Base-by-base conservation (phyloP, 257 asterid genomes). In the Petunia secreta region DNA sequence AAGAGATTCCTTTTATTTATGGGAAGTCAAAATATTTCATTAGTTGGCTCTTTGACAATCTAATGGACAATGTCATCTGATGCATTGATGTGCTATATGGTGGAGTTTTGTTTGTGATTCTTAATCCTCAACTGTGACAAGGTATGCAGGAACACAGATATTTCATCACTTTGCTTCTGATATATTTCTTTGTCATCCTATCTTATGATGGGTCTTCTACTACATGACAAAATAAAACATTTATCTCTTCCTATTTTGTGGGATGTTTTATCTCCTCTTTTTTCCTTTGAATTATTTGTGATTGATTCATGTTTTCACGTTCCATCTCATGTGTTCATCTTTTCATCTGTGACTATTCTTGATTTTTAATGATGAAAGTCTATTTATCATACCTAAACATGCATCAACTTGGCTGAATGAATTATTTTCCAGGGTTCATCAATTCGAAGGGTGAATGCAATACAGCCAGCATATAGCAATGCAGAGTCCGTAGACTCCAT, bases 381-480 rank as follows among this genome's bases (percentile, higher is more conserved):
- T 44, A 14, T 44, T 11, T 68, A 25, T 68, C 76, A 69, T 25
- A 9, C 10, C 76, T 46, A 69, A 46, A 69, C 10, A 69, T 46
- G 14, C 59, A 46, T 63, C 44, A 10, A 63, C 59, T 69, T 69
- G 77, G 48, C 55, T 69, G 25, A 68, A 44, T 8, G 41, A 69
- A 16, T 44, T 44, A 46, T 46, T 36, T 48, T 25, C 43, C 89
- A 89, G 89, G 85, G 81, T 39, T 39, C 67, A 4, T 75, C 85
- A 10, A 79, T 83, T 43, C 63, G 84, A 57, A 77, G 52, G 79
- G 85, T 84, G 57, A 84, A 79, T 77, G 60, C 85, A n/a, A 80
- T 78, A 86, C 85, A 83, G 79, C 87, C 80, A 83, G 85, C 89
- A 40, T 85, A 87, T 85, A 79, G 90, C 87, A 81, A 83, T 53